These are phyloP conservation scores for Bryoglossum gracile DNA, from an alignment of 495 filamentous ascomycete genomes.

Conservation along the genomic window DNA sequence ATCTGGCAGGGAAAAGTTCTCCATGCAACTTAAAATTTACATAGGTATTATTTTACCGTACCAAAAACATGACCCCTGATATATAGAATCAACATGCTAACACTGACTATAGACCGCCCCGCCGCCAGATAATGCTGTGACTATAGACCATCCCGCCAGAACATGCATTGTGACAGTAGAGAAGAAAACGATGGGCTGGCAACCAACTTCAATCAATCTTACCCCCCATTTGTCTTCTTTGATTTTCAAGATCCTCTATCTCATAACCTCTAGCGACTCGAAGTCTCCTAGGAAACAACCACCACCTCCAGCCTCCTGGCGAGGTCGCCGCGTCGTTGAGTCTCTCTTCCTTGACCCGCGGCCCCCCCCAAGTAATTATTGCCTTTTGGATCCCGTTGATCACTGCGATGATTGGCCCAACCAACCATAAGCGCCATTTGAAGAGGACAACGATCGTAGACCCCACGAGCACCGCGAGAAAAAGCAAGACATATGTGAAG, in stretches of 20 bases:
- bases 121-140: background rate
- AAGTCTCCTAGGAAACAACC: background rate
- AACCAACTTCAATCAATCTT: background rate
- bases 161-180: background rate
- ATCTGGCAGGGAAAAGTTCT: too few relatives aligned
- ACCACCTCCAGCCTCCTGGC: background rate
- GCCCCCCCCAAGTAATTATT: background rate
- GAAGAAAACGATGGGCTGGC: background rate
- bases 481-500: background rate
- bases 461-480: background rate
- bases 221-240: too few relatives aligned
- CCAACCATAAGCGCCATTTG: background rate
- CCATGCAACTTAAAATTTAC: too few relatives aligned
- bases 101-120: too few relatives aligned
- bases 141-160: background rate
- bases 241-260: background rate
- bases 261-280: background rate
- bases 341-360: background rate
- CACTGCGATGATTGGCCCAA: background rate
- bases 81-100: too few relatives aligned
- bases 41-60: too few relatives aligned
- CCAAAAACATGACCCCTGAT: too few relatives aligned
- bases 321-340: background rate
- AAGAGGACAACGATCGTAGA: background rate
- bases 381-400: background rate